phyloP scores from a whole-genome alignment of 2,329 filamentous ascomycete genomes.

The Sporothrix brasiliensis region DNA sequence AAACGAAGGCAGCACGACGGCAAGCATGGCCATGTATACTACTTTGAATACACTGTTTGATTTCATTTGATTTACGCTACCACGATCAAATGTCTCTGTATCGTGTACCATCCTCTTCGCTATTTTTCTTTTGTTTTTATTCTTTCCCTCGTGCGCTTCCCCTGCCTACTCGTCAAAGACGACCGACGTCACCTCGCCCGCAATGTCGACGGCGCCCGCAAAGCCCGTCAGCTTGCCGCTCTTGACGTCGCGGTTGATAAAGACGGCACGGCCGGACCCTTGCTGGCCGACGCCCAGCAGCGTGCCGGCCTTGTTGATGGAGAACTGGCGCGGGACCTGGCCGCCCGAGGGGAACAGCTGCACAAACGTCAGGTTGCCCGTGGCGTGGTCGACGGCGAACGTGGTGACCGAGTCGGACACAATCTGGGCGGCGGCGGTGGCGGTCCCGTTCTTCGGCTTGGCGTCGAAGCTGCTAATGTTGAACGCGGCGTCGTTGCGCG shows the following conservation, averaged over 20 bases:
- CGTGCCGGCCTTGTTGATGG: conserved; percentile 64
- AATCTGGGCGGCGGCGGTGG: conserved; percentile 45
- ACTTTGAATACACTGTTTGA: no score
- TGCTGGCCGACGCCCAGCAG: conserved; percentile 69
- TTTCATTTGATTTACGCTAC: no score
- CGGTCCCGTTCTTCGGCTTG: conserved; percentile 39
- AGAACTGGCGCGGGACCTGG: conserved; percentile 66
- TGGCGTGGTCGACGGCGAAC: conserved; percentile 57
- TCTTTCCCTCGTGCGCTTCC: neutral
- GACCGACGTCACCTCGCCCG: conserved; percentile 51
- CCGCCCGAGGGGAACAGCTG: conserved; percentile 68
- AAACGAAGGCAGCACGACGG: no score
- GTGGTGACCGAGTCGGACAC: conserved; percentile 66
- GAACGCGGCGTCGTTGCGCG: conserved; percentile 64
- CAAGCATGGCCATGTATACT: no score
- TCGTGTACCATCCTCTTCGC: no score
- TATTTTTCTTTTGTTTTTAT: no score
- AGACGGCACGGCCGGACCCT: conserved; percentile 59
- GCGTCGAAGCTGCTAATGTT: conserved; percentile 52
- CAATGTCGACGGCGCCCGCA: conserved; percentile 48
- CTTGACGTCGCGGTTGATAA: conserved; percentile 62
- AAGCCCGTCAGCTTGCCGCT: conserved; percentile 60
- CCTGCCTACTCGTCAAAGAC: conserved; percentile 51
- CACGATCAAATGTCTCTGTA: no score
- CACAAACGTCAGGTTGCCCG: conserved; percentile 59